Conservation (phyloP, 2,329 filamentous ascomycete species). For the Aspergillaceae sp. region DNA sequence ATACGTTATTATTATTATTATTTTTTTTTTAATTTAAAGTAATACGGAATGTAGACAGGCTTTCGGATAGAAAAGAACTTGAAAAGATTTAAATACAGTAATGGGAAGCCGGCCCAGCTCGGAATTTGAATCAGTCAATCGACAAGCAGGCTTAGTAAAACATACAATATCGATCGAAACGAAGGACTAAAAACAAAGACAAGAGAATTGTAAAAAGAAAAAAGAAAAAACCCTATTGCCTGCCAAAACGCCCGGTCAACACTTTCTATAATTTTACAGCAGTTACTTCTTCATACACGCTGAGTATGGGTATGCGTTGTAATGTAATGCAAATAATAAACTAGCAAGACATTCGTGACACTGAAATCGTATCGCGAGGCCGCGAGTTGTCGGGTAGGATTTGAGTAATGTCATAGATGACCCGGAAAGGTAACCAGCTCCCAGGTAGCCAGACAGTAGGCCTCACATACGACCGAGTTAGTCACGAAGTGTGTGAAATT, state of each 20-base stretch:
- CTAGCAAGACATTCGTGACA: constrained; percentile 5
- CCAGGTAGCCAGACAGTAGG: too few relatives aligned
- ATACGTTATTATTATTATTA: too few relatives aligned
- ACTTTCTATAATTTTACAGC: constrained; percentile 3
- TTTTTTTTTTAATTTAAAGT: too few relatives aligned
- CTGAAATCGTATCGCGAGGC: background rate
- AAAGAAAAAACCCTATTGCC: constrained; percentile 3
- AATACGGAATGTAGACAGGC: too few relatives aligned
- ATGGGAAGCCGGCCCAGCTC: too few relatives aligned
- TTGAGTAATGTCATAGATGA: too few relatives aligned
- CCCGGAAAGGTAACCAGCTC: too few relatives aligned
- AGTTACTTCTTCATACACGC: constrained; percentile 7
- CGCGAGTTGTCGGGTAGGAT: background rate
- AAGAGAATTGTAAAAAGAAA: constrained; percentile 1
- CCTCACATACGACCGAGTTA: too few relatives aligned
- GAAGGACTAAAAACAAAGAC: constrained; percentile 2
- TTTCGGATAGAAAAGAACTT: too few relatives aligned
- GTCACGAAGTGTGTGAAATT: too few relatives aligned
- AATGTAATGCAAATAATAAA: constrained; percentile 1
- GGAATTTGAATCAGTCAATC: constrained; percentile 6
- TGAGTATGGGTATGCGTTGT: constrained; percentile 6
- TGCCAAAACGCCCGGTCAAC: constrained; percentile 11
- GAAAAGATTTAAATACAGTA: too few relatives aligned
- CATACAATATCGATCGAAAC: background rate
- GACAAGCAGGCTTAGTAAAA: background rate